Percentiles rank a stretch among this genome's conserved stretches.
These are phyloP conservation scores for Septoria petroselini DNA, from an alignment of 2,329 filamentous ascomycete genomes.

Conservation along the genomic window DNA sequence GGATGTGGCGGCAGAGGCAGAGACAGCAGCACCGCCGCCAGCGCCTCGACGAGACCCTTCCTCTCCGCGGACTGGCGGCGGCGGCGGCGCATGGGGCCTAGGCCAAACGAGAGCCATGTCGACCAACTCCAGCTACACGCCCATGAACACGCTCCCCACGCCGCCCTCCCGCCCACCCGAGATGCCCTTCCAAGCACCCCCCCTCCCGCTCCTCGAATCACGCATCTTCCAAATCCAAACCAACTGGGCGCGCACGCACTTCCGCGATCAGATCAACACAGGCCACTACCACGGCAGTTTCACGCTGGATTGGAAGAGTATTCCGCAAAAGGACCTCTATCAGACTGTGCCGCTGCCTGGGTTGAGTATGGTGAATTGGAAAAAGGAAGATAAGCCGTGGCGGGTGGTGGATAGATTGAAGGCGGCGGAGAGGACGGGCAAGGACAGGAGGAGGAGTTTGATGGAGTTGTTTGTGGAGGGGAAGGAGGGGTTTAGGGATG, in stretches of 20 bases:
- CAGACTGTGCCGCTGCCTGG: conserved; percentile 42
- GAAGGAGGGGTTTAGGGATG: too few relatives aligned
- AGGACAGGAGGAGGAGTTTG: conserved; percentile 35
- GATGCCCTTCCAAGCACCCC: conserved; percentile 22
- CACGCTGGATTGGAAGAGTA: conserved; percentile 29
- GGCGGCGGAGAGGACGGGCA: conserved; percentile 30
- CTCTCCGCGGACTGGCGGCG: conserved; percentile 4
- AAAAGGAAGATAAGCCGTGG: conserved; percentile 40
- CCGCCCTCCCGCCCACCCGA: conserved; percentile 13
- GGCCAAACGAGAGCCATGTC: conserved; percentile 22
- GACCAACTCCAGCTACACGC: conserved; percentile 14
- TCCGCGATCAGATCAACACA: conserved; percentile 43
- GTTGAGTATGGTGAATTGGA: conserved; percentile 42
- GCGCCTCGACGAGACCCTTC: neutral
- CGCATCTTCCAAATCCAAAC: conserved; percentile 44
- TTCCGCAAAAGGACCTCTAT: conserved; percentile 39
- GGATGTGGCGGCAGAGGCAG: too few relatives aligned
- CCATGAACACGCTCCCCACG: conserved; percentile 11
- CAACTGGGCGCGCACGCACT: conserved; percentile 40
- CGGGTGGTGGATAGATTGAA: conserved; percentile 31
- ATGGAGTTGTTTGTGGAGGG: conserved; percentile 25
- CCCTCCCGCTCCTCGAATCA: conserved; percentile 21
- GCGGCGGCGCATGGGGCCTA: conserved; percentile 16
- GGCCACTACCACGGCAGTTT: conserved; percentile 36
- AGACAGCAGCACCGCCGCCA: neutral